Evolutionary conservation across 2,329 filamentous ascomycete genomes (phyloP).

Genomic region (Metarhizium robertsii): DNA sequence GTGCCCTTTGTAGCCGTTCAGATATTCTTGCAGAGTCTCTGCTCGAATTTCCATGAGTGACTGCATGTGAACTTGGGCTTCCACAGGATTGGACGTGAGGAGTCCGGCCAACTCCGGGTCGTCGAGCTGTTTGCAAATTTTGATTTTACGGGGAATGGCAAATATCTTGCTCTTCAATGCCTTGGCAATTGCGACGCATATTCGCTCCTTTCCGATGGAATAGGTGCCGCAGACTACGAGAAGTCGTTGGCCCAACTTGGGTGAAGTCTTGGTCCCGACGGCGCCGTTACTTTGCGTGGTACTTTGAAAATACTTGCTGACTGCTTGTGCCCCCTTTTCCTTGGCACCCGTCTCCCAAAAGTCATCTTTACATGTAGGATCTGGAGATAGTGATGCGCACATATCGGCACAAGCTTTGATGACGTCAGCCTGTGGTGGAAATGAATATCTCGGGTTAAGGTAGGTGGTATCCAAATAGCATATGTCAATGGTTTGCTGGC

Average conservation of each 20-base stretch:
- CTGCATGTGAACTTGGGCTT: conserved; percentile 97
- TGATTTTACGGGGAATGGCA: conserved; percentile 72
- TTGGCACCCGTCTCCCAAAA: conserved; percentile 36
- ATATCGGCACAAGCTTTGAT: conserved; percentile 81
- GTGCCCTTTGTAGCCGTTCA: conserved; percentile 67
- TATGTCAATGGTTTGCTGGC: conserved; percentile 82
- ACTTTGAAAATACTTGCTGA: conserved; percentile 45
- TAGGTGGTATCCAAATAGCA: conserved; percentile 98
- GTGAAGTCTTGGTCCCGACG: conserved; percentile 11
- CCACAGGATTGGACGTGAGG: conserved; percentile 69
- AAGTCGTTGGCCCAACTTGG: conserved; percentile 45
- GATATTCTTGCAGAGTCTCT: conserved; percentile 84
- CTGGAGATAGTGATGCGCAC: conserved; percentile 67
- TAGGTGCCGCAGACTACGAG: conserved; percentile 94
- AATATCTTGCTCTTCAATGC: conserved; percentile 85
- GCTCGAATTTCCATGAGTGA: conserved; percentile 88
- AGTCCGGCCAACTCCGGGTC: conserved; percentile 71
- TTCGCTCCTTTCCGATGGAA: conserved; percentile 94
- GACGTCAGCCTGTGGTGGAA: conserved; percentile 81
- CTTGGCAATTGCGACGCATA: conserved; percentile 84
- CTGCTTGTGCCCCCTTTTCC: conserved; percentile 30
- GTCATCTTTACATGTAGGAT: conserved; percentile 40
- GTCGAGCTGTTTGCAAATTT: conserved; percentile 75
- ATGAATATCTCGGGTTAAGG: conserved; percentile 88
- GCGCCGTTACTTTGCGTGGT: conserved; percentile 21